Evolutionary conservation across 192 early-diverging fungal species (phyloP), one percentile per base, ranked within the genome.

Genomic region (Coemansia sp.): DNA sequence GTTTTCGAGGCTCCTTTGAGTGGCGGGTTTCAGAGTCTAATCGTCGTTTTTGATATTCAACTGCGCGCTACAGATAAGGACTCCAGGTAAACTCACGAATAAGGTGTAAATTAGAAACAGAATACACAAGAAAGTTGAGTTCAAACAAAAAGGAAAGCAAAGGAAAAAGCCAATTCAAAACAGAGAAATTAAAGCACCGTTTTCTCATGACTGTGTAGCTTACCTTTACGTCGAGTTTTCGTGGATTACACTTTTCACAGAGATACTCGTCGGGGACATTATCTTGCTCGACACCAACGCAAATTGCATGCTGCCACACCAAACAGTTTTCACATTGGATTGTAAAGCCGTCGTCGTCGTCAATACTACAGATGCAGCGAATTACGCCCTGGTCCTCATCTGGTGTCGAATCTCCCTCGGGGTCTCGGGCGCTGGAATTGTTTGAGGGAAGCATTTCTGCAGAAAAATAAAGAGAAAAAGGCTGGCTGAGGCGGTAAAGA

Each of bases 271-370:
- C 94, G 3, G 97, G 95, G 22, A 96, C 86, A 63, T 89, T 88
- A 51, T 85, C 84, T 58, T 87, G 82, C 41, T 86, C 82, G 18
- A 77, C 63, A 45, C 91, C 85, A 12, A 99, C 90, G 72, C 97
- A 99, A 21, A 88, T 85, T 7, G 88, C 89, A 76, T 99, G 97
- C 69, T 99, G 97, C 97, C 97, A 99, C 6, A 95, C 93, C 6
- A 87, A 68, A 72, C 97, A 98, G 55, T 86, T 79, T 56, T 99
- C 97, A 76, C 97, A 99, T 63, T 97, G 94, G 49, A 99, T 93
- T 8, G 97, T 98, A 51, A 90, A 96, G 13, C 97, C 97, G 85
- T 99, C 97, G 84, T 99, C 97, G 63, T 97, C 91, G 49, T 85
- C 85, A 63, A 85, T 88, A 21, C 84, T 83, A 77, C 97, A 99